Evolutionary conservation across 176 grass and related monocot species (phyloP), one percentile per base, ranked within the genome.

Genomic region (Triticum dicoccoides): DNA sequence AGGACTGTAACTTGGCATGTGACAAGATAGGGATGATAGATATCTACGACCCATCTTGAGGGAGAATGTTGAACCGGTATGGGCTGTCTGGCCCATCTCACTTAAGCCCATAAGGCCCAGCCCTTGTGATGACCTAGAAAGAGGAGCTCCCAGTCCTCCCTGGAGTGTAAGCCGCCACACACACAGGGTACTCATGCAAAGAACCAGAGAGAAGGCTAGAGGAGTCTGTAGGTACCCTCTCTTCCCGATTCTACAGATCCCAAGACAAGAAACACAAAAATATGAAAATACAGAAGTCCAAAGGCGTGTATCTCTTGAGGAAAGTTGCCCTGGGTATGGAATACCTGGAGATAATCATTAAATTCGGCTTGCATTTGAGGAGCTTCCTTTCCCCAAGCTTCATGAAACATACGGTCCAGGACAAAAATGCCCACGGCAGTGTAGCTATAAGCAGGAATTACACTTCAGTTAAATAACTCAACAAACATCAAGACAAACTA

Each of bases 361-460:
- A 95, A 95, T 73, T 98, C 93, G 44, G 49, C 78, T 93, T 98
- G 96, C 82, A 88, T 98, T 92, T 80, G 93, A 84, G 89, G 35
- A 54, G 96, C 88, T 58, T 95, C 90, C 68, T 89, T 91, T 54
- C 96, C 96, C 93, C 96, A 94, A 58, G 96, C 91, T 76, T 98
- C 88, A 87, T 30, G 73, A 86, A 98, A 92, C 93, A 92, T 84
- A 51, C 76, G 87, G 24, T 86, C 93, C 76, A 98, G 70, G 79
- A 95, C 93, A 95, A 98, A 98, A 75, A 98, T 86, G 10, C 93
- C 96, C 42, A 98, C 96, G 78, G 91, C 91, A 82, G 96, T 98
- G n/a, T 94, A 98, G 32, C 96, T 98, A 86, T 65, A 81, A 52
- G 33, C 38, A 88, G 91, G 83, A 45, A 58, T 24, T 78, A 7